Evolutionary conservation across 371 early-diverging fungal species (phyloP), one percentile per base, ranked within the genome.

Genomic region (Mucor irregularis): DNA sequence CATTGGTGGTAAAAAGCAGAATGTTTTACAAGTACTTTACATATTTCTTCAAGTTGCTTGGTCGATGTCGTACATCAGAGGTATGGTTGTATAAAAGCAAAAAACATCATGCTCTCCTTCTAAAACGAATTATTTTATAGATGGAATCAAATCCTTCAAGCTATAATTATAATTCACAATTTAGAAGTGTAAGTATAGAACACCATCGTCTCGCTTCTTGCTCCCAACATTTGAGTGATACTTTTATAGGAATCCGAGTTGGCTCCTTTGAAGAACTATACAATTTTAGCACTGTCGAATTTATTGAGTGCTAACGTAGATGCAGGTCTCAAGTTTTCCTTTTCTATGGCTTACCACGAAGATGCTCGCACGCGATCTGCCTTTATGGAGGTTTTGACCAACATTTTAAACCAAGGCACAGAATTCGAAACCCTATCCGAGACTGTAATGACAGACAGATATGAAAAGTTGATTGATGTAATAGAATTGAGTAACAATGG

Each of bases 291-390:
- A 0, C 67, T 96, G 43, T 90, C 93, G 19, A 90, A 93, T 61
- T 78, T 96, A 59, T 69, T 96, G 6, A 84, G 89, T 19, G 90
- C 92, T 14, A 96, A 96, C 69, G 83, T 95, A 39, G 94, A 93
- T 64, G 84, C 90, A 35, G 95, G 93, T 4, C 71, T 96, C 42
- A 87, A 88, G 61, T 90, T 85, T 66, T 91, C 94, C 37, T 73
- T 95, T 35, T 82, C 90, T 0, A 89, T 92, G 83, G 89, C 90
- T 5, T 95, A 95, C 53, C 90, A 94, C 57, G 92, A 92, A 59
- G 94, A 93, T 69, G 76, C 84, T 6, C 82, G 85, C 53, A 90
- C 90, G 21, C 76, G 94, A 26, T 82, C 91, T 2, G 87, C 93
- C 7, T 95, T 95, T 46, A 90, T 92, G 76, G 87, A 92, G 54